Percentiles rank a stretch among this genome's conserved stretches.
These are phyloP conservation scores for Aspergillus piperis DNA, from an alignment of 2,329 filamentous ascomycete genomes.

Conservation along the genomic window DNA sequence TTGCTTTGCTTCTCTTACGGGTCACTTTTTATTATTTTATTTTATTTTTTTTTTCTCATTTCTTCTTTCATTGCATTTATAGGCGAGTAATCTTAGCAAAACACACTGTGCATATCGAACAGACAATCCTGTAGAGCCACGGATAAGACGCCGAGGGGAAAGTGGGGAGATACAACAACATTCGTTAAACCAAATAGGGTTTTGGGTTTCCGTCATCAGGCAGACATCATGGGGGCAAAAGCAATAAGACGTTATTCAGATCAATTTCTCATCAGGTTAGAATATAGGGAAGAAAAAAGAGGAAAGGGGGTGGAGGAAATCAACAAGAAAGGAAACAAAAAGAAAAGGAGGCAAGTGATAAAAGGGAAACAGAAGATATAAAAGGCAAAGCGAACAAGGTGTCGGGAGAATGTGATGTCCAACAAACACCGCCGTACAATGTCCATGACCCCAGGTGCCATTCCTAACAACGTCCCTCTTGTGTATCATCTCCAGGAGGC, in stretches of 20 bases:
- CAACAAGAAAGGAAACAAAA: constrained; percentile 17
- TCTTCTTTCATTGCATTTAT: not conserved
- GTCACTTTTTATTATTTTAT: too few species aligned
- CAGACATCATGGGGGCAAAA: not conserved
- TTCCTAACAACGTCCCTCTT: constrained; percentile 35
- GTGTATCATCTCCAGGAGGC: constrained; percentile 37
- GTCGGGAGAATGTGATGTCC: constrained; percentile 21
- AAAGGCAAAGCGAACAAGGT: constrained; percentile 13
- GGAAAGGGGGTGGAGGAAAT: constrained; percentile 17
- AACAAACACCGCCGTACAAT: constrained; percentile 28
- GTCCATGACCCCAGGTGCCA: constrained; percentile 27
- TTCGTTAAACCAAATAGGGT: not conserved
- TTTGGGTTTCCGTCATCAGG: not conserved
- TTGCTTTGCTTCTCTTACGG: too few species aligned
- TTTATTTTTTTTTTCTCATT: too few species aligned
- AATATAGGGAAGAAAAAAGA: constrained; percentile 19
- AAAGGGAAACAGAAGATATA: constrained; percentile 18
- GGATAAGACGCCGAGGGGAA: constrained; percentile 1
- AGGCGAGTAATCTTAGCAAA: not conserved
- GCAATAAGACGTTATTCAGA: not conserved
- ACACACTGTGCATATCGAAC: not conserved
- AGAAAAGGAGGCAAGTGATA: constrained; percentile 20
- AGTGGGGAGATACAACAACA: not conserved
- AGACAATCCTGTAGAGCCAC: not conserved
- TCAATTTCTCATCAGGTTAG: constrained; percentile 23